Evolutionary conservation across 208 protist species (phyloP).

Genomic region (Vickermania spadyakhi): DNA sequence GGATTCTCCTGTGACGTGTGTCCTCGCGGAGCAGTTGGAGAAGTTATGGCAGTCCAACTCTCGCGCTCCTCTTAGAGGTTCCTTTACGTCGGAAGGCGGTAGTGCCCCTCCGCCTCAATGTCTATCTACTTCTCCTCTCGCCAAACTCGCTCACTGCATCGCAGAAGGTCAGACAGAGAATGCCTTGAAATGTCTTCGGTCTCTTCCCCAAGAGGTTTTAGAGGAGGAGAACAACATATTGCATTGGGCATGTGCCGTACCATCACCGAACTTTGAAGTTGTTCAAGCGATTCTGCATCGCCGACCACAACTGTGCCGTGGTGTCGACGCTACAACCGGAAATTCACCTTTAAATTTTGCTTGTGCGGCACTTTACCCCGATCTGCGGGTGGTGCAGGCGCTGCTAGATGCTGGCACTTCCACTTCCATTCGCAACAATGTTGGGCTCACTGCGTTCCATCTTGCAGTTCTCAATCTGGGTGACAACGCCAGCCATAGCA

Average conservation of each 20-base stretch:
- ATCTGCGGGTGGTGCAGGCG: slow-evolving; percentile 12
- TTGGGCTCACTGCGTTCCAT: slow-evolving; percentile 33
- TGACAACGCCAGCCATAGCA: slow-evolving; percentile 10
- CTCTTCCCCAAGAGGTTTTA: slow-evolving; percentile 12
- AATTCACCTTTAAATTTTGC: slow-evolving; percentile 35
- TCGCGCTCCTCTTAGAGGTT: background rate
- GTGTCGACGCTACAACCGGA: slow-evolving; percentile 23
- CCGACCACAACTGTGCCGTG: slow-evolving; percentile 22
- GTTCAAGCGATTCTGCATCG: slow-evolving; percentile 18
- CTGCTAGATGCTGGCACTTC: slow-evolving; percentile 15
- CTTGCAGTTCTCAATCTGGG: slow-evolving; percentile 21
- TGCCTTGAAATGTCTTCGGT: slow-evolving; percentile 18
- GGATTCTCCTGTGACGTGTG: background rate
- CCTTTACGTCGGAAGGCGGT: background rate
- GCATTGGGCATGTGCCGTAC: slow-evolving; percentile 19
- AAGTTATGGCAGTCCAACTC: background rate
- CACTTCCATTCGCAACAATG: slow-evolving; percentile 7
- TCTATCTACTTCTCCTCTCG: background rate
- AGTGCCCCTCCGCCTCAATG: background rate
- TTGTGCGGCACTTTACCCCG: slow-evolving; percentile 17
- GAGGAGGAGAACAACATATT: slow-evolving; percentile 24
- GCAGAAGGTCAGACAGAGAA: background rate
- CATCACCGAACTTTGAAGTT: slow-evolving; percentile 4
- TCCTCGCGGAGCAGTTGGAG: background rate
- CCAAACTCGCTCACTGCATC: background rate